Evolutionary conservation across 345 rosid species (phyloP).

Genomic region (Dimocarpus longan): DNA sequence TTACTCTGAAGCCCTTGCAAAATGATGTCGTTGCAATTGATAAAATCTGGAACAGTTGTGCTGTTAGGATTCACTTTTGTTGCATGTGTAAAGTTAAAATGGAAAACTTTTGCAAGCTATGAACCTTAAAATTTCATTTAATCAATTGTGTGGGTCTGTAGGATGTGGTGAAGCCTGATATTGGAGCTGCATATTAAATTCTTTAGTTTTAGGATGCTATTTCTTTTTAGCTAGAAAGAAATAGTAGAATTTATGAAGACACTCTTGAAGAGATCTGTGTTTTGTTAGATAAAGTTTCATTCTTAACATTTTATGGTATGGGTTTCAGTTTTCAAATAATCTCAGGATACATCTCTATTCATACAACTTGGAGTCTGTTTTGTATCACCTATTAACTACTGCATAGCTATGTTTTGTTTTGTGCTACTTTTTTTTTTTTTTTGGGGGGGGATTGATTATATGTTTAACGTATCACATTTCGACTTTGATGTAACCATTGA

Average conservation of each 20-base stretch:
- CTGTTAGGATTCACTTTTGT: neutral
- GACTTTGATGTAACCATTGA: neutral
- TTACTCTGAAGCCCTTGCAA: neutral
- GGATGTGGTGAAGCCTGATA: neutral
- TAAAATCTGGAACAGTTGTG: neutral
- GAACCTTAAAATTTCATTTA: too few species aligned
- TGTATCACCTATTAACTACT: neutral
- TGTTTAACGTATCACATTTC: neutral
- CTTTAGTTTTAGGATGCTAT: constrained; percentile 4
- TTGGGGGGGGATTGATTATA: neutral
- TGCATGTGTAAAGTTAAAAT: neutral
- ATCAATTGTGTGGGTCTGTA: too few species aligned
- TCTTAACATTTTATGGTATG: neutral
- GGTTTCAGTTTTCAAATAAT: neutral
- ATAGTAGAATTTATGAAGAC: neutral
- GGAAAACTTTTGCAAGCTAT: neutral
- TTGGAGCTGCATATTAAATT: neutral
- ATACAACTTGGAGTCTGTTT: neutral
- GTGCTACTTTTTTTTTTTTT: neutral
- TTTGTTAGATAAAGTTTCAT: neutral
- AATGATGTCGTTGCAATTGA: neutral
- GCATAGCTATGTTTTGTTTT: neutral
- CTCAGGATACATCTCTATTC: neutral
- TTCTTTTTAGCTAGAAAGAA: neutral
- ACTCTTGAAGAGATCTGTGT: neutral